A percentile compares a stretch with the other conserved stretches of the same genome.
These are phyloP conservation scores for Fusarium aywerte DNA, from an alignment of 2,329 filamentous ascomycete species.

Conservation along the genomic window DNA sequence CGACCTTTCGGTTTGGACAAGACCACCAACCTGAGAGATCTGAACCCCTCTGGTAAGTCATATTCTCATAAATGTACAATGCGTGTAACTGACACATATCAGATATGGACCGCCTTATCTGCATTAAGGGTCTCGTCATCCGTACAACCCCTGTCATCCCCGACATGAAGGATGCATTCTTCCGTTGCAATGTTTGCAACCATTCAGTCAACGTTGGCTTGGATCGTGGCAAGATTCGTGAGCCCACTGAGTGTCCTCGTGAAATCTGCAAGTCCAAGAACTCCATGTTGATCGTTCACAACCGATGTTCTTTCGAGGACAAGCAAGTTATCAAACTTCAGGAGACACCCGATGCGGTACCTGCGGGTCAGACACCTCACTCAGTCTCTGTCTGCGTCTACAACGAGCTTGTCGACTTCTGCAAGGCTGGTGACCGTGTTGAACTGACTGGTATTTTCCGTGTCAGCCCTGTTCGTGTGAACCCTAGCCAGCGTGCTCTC, in stretches of 20 bases:
- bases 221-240: constrained; percentile 94
- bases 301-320: constrained; percentile 92
- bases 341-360: constrained; percentile 94
- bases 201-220: constrained; percentile 91
- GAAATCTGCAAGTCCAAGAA: constrained; percentile 84
- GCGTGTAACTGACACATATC: constrained; percentile 25
- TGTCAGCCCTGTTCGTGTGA: constrained; percentile 91
- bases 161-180: constrained; percentile 99
- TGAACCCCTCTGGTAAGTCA: constrained; percentile 82
- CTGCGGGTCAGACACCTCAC: constrained; percentile 95
- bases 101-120: constrained; percentile 96
- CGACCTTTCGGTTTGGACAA: constrained; percentile 89
- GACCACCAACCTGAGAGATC: constrained; percentile 88
- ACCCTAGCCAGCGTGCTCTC: constrained; percentile 89
- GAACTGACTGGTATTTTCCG: constrained; percentile 98
- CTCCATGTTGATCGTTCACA: constrained; percentile 98
- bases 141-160: constrained; percentile 95
- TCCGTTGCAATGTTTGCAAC: constrained; percentile 93
- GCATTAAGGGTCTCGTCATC: constrained; percentile 95
- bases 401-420: constrained; percentile 96
- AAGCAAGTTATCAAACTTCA: constrained; percentile 99
- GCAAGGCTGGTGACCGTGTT: constrained; percentile 96
- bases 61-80: background rate
- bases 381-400: constrained; percentile 97
- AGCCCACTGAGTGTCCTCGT: constrained; percentile 90